These are phyloP conservation scores for Trichophyton mentagrophytes DNA, from an alignment of 2,329 filamentous ascomycete genomes.

Conservation along the genomic window DNA sequence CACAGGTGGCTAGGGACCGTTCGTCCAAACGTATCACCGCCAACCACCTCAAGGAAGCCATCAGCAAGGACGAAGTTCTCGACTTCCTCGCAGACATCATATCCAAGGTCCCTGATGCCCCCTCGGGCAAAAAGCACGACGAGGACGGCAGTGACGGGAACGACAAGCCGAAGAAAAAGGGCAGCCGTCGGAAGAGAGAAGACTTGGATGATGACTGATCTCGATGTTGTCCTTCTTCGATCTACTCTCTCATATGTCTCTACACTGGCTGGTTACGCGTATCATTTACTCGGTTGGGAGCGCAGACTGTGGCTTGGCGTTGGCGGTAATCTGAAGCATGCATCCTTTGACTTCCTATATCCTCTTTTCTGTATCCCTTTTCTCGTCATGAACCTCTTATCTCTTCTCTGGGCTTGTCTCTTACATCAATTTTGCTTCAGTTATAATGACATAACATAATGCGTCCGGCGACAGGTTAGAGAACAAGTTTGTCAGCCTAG, in stretches of 20 bases:
- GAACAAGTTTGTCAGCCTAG: background rate
- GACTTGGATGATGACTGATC: conserved; percentile 23
- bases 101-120: conserved; percentile 60
- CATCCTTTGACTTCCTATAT: background rate
- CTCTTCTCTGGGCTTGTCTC: background rate
- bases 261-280: background rate
- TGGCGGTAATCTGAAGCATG: background rate
- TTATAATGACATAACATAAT: background rate
- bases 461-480: background rate
- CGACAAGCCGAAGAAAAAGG: conserved; percentile 36
- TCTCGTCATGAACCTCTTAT: background rate
- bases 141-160: conserved; percentile 38
- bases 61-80: conserved; percentile 79
- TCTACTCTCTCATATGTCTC: background rate
- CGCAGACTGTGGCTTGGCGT: background rate
- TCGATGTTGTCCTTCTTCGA: background rate
- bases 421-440: background rate
- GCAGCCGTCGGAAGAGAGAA: conserved; percentile 29
- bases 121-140: conserved; percentile 27
- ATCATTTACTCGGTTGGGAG: background rate
- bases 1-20: conserved; percentile 66
- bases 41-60: conserved; percentile 79
- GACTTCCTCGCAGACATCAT: conserved; percentile 91
- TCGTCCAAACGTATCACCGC: conserved; percentile 83
- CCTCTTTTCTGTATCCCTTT: background rate